Base-by-base conservation (phyloP, 805 yeast genomes). In the Candida xyloterini region DNA sequence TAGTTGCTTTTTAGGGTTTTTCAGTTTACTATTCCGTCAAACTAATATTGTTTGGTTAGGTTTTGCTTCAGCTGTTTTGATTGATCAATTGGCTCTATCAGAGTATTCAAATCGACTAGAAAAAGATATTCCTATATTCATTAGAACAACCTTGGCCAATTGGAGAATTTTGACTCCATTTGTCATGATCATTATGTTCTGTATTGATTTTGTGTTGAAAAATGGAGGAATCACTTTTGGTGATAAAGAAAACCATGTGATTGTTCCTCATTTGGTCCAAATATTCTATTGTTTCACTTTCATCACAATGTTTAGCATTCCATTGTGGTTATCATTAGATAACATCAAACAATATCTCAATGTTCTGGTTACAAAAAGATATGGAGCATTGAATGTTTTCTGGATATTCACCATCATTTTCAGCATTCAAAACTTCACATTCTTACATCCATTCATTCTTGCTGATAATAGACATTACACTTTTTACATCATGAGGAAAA, bases 401-500 rank as follows among this genome's bases (percentile, higher is more conserved):
- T 56, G 55, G 56, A 35, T 52, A 16, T 49, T 54, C 23, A 27
- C 41, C 4, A 73, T 84, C 16, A 63, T 65, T 47, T 48, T 70
- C 14, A 54, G 76, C 2, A 71, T 86, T 15, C 67, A 78, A 26
- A 68, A 68, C 42, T 82, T 73, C 59, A 85, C 96, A 0, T 67
- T 82, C 2, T 81, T 79, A 2, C 99, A 93, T 60, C 97, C 97
- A 7, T 93, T 91, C 60, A 61, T 93, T 27, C 69, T 91, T 30
- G 95, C 98, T 0, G 99, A 93, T 60, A 93, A 93, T 65, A 76
- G 99, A 52, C 99, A 93, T 62, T 88, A 80, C 59, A 80, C 95
- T 0, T 93, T 93, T 59, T 93, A 93, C 62, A 63, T 93, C 26
- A 86, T 85, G 76, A 76, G 79, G 41, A 75, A 74, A 42, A 53